These are phyloP conservation scores for Xylaria arbuscula DNA, from an alignment of 2,329 filamentous ascomycete genomes.

Conservation along the genomic window DNA sequence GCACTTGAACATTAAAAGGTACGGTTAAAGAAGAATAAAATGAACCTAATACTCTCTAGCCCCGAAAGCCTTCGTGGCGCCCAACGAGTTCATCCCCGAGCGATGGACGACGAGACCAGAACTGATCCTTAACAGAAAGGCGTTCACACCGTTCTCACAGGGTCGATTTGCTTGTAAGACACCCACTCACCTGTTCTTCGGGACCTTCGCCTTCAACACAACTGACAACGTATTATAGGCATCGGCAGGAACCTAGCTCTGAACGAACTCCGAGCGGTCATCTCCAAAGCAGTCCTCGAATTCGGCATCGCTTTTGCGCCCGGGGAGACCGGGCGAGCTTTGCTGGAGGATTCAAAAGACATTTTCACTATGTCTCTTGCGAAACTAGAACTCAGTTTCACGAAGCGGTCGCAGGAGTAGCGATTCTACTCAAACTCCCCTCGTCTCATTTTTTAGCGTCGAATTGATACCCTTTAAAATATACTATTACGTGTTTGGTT, in stretches of 20 bases:
- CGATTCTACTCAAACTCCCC: not conserved
- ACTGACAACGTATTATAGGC: conserved; percentile 25
- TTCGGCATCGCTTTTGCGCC: conserved; percentile 36
- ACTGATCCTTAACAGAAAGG: conserved; percentile 34
- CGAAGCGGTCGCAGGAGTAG: conserved; percentile 23
- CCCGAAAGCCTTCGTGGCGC: conserved; percentile 33
- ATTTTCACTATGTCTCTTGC: conserved; percentile 36
- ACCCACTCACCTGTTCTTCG: too few relatives aligned
- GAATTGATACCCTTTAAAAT: conserved; percentile 26
- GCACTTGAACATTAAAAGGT: too few relatives aligned
- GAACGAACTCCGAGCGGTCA: conserved; percentile 36
- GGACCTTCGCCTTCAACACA: not conserved
- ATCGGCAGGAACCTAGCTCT: conserved; percentile 40
- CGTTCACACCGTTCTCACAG: conserved; percentile 36
- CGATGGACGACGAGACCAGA: conserved; percentile 38
- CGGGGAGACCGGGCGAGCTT: conserved; percentile 33
- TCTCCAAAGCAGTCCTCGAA: conserved; percentile 37
- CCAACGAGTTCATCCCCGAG: conserved; percentile 39
- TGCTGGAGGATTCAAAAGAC: conserved; percentile 38
- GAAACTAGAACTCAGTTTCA: conserved; percentile 35
- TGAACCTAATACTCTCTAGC: conserved; percentile 22
- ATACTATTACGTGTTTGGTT: not conserved
- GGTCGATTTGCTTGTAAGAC: conserved; percentile 39
- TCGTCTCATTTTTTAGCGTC: not conserved
- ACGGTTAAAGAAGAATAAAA: not conserved